Conservation (phyloP, 495 filamentous ascomycete species). For the Hypoxylon lenormandii region DNA sequence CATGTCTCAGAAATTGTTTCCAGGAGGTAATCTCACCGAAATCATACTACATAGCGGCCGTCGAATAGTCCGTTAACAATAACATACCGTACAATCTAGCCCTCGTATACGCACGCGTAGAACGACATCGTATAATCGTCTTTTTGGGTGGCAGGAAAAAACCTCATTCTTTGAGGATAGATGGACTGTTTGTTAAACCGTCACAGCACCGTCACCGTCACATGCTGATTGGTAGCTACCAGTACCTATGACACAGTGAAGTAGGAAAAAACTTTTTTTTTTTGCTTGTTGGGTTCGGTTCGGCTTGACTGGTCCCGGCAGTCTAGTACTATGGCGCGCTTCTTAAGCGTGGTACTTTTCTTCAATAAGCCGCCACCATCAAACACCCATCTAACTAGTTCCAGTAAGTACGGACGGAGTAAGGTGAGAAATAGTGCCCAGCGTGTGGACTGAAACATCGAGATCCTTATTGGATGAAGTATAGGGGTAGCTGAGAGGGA, state of each 20-base stretch:
- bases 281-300: neutral
- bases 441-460: conserved; percentile 22
- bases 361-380: conserved; percentile 5
- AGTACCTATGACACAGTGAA: neutral
- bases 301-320: conserved; percentile 16
- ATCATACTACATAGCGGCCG: neutral
- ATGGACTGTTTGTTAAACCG: neutral
- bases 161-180: conserved; percentile 8
- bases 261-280: neutral
- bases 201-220: conserved; percentile 20
- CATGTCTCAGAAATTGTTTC: conserved; percentile 29
- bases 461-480: conserved; percentile 23
- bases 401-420: neutral
- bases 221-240: conserved; percentile 11
- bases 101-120: neutral
- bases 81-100: neutral
- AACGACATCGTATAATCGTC: neutral
- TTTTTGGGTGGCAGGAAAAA: neutral
- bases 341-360: conserved; percentile 1
- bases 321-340: conserved; percentile 25
- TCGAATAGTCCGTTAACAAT: neutral
- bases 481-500: neutral
- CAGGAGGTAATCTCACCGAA: neutral
- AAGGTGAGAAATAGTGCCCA: neutral
- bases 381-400: conserved; percentile 15